Conservation (phyloP, 257 asterid genomes). For the Nicotiana tabacum region DNA sequence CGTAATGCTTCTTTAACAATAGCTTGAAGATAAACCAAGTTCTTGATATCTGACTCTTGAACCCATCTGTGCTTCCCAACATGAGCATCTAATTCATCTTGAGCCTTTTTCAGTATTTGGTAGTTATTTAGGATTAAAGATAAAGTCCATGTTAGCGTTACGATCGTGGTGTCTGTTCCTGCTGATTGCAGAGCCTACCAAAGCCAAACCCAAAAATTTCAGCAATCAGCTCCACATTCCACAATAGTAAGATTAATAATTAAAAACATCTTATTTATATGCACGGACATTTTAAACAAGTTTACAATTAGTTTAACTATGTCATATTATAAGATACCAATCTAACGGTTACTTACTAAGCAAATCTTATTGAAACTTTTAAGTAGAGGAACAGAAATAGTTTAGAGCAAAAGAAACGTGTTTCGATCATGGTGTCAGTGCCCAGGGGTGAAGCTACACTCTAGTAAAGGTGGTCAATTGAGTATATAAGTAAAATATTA, state of each 20-base stretch:
- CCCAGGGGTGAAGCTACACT: too few species aligned
- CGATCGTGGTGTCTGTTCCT: constrained; percentile 27
- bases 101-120: constrained; percentile 23
- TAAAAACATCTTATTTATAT: background rate
- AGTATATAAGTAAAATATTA: too few species aligned
- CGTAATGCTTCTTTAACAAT: constrained; percentile 45
- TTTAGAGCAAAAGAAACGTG: too few species aligned
- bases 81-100: constrained; percentile 35
- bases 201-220: background rate
- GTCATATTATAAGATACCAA: too few species aligned
- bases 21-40: constrained; percentile 40
- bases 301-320: too few species aligned
- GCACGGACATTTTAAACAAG: background rate
- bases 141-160: constrained; percentile 40
- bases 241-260: background rate
- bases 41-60: constrained; percentile 31
- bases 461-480: too few species aligned
- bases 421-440: too few species aligned
- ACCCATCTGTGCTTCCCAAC: constrained; percentile 35
- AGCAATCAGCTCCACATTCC: background rate
- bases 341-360: too few species aligned
- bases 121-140: constrained; percentile 31
- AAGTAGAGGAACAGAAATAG: too few species aligned
- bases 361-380: too few species aligned
- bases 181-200: constrained; percentile 15